A percentile compares a stretch with the other conserved stretches of the same genome.
Conservation (phyloP, 306 rosid species). For the Dalbergia cultrata region DNA sequence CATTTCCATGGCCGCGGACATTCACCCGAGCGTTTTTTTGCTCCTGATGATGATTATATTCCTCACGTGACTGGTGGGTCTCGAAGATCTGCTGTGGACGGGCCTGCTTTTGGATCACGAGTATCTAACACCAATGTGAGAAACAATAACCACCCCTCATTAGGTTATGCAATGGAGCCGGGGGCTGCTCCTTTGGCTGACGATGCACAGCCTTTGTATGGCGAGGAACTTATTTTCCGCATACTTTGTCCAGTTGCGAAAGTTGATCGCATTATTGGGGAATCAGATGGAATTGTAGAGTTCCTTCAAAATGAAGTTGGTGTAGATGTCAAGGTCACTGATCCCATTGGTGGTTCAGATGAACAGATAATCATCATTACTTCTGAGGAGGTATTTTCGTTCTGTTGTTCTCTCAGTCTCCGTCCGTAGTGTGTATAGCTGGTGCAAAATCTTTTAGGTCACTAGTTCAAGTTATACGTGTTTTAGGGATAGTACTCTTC, state of each 20-base stretch:
- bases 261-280: slow-evolving; percentile 80
- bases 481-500: slow-evolving; percentile 17
- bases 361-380: slow-evolving; percentile 87
- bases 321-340: slow-evolving; percentile 79
- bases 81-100: slow-evolving; percentile 78
- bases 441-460: slow-evolving; percentile 25
- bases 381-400: slow-evolving; percentile 84
- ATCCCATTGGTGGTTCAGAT: slow-evolving; percentile 75
- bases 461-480: slow-evolving; percentile 26
- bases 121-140: slow-evolving; percentile 59
- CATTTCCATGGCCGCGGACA: slow-evolving; percentile 82
- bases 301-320: slow-evolving; percentile 92
- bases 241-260: slow-evolving; percentile 89
- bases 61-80: slow-evolving; percentile 68
- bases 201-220: slow-evolving; percentile 64
- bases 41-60: slow-evolving; percentile 83
- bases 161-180: slow-evolving; percentile 64
- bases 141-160: slow-evolving; percentile 67
- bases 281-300: slow-evolving; percentile 83
- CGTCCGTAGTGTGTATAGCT: slow-evolving; percentile 4
- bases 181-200: slow-evolving; percentile 68
- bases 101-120: slow-evolving; percentile 71
- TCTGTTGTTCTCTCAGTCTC: slow-evolving; percentile 36
- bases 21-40: slow-evolving; percentile 85
- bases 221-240: slow-evolving; percentile 87